Percentiles rank a stretch among this genome's conserved stretches.
Evolutionary conservation across 345 rosid species (phyloP).

Genomic region (Hibiscus syriacus): DNA sequence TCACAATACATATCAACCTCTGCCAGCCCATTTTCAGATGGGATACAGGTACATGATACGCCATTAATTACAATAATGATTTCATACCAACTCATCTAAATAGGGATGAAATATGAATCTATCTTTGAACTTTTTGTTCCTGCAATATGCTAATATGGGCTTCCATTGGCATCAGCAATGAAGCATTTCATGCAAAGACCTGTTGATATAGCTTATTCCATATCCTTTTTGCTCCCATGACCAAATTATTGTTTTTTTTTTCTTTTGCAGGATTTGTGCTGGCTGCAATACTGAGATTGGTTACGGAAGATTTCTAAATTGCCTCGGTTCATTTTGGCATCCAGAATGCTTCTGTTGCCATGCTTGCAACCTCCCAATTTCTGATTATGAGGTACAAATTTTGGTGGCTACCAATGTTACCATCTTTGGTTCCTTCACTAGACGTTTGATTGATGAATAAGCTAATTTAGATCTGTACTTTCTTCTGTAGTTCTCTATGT

Average conservation of each 20-base stretch:
- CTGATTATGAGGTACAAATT: constrained; percentile 74
- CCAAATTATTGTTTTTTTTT: neutral
- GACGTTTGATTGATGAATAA: neutral
- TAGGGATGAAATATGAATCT: neutral
- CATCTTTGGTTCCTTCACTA: constrained; percentile 1
- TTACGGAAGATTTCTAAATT: constrained; percentile 75
- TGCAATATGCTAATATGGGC: constrained; percentile 1
- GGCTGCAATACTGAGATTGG: constrained; percentile 92
- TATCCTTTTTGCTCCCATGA: neutral
- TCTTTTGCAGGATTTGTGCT: constrained; percentile 68
- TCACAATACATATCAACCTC: constrained; percentile 24
- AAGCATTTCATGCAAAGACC: neutral
- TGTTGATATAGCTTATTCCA: neutral
- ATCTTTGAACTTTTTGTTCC: neutral
- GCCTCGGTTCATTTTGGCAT: constrained; percentile 85
- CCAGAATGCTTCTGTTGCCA: constrained; percentile 89
- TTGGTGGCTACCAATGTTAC: constrained; percentile 3
- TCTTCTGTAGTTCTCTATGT: constrained; percentile 64
- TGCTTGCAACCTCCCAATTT: constrained; percentile 72
- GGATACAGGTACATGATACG: constrained; percentile 59
- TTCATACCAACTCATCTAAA: neutral
- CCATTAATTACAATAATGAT: neutral
- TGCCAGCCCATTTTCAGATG: constrained; percentile 43
- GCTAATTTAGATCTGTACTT: constrained; percentile 18
- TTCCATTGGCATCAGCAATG: neutral